Evolutionary conservation across 768 basidiomycete species (phyloP).

Genomic region (Pleurotus djamor): DNA sequence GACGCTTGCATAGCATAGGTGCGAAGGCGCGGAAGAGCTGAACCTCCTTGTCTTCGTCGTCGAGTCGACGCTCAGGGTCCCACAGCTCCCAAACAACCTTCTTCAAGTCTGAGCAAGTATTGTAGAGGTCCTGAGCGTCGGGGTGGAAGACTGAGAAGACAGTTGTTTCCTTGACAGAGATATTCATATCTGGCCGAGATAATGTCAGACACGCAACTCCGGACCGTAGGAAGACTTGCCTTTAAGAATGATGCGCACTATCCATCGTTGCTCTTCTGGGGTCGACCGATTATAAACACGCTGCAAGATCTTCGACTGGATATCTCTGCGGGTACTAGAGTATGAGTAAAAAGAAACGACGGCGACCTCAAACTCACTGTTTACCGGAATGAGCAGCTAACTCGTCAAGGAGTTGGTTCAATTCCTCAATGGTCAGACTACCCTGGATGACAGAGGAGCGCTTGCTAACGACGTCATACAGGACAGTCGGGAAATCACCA

Average conservation of each 20-base stretch:
- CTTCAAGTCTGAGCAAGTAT: conserved; percentile 95
- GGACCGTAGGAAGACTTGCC: conserved; percentile 40
- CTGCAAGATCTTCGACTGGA: conserved; percentile 74
- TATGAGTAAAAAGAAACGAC: conserved; percentile 10
- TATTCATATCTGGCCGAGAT: conserved; percentile 69
- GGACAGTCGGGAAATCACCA: conserved; percentile 86
- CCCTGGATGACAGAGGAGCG: conserved; percentile 80
- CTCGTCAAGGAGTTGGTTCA: conserved; percentile 82
- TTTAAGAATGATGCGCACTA: conserved; percentile 94
- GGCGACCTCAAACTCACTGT: conserved; percentile 45
- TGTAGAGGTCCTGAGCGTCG: conserved; percentile 91
- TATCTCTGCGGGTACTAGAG: conserved; percentile 45
- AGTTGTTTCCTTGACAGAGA: conserved; percentile 92
- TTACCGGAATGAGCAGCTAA: conserved; percentile 71
- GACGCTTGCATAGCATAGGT: conserved; percentile 94
- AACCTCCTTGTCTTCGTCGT: conserved; percentile 78
- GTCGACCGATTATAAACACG: conserved; percentile 78
- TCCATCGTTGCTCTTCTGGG: conserved; percentile 90
- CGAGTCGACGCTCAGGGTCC: conserved; percentile 67
- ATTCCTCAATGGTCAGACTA: conserved; percentile 72
- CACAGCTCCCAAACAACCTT: conserved; percentile 89
- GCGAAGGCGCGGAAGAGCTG: conserved; percentile 85
- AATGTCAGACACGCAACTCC: background rate
- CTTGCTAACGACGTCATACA: conserved; percentile 84
- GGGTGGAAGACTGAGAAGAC: conserved; percentile 91